Percentiles rank a stretch among this genome's conserved stretches.
phyloP scores from a whole-genome alignment of 2,329 filamentous ascomycete species.

The Graphium sp. region DNA sequence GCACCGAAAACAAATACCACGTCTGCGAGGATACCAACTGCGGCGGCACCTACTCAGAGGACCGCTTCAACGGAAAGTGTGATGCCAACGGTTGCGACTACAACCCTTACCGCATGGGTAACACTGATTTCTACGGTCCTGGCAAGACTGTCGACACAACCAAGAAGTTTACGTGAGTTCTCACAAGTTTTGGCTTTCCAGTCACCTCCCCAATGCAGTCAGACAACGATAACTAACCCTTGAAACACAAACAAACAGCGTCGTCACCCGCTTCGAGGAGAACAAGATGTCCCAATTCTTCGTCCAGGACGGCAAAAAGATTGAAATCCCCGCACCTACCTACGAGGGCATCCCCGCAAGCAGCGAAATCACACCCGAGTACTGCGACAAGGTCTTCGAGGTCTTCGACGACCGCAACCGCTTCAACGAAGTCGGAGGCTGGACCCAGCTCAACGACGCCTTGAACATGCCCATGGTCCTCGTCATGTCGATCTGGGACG shows the following conservation, averaged over 20 bases:
- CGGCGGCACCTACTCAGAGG: slow-evolving; percentile 27
- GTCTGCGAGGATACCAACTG: slow-evolving; percentile 16
- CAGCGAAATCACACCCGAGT: slow-evolving; percentile 38
- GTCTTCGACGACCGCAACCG: slow-evolving; percentile 24
- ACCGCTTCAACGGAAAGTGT: slow-evolving; percentile 40
- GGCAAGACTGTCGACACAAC: slow-evolving; percentile 39
- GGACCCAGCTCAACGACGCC: slow-evolving; percentile 35
- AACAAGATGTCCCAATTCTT: slow-evolving; percentile 38
- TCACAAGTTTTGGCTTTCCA: neutral
- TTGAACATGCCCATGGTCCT: slow-evolving; percentile 44
- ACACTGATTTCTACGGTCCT: slow-evolving; percentile 40
- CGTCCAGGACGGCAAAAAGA: slow-evolving; percentile 38
- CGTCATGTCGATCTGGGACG: slow-evolving; percentile 40
- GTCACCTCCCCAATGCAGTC: neutral
- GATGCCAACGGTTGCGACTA: slow-evolving; percentile 51
- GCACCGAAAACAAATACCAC: slow-evolving; percentile 22
- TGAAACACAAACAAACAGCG: slow-evolving; percentile 13
- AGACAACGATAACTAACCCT: neutral
- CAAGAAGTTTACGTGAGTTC: slow-evolving; percentile 28
- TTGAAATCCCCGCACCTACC: slow-evolving; percentile 21
- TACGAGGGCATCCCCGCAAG: slow-evolving; percentile 28
- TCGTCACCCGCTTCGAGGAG: slow-evolving; percentile 40
- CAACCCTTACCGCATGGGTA: slow-evolving; percentile 47
- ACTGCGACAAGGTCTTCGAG: slow-evolving; percentile 38
- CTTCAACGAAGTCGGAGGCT: slow-evolving; percentile 37